A percentile compares a stretch with the other conserved stretches of the same genome.
Evolutionary conservation across 2,329 filamentous ascomycete species (phyloP).

Genomic region (Pseudogymnoascus sp.): DNA sequence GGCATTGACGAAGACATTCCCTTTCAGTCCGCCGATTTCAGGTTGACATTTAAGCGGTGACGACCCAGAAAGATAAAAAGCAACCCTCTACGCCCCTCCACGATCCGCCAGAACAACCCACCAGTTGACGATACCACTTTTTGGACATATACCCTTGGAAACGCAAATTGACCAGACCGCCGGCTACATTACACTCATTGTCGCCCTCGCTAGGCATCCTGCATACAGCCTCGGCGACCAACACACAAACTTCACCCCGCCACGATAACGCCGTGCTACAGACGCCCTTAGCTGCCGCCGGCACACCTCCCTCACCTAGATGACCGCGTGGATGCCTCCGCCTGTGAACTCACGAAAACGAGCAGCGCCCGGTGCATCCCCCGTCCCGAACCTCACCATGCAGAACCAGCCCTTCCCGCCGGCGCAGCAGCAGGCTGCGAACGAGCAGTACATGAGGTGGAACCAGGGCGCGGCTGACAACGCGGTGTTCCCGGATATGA

Average conservation of each 20-base stretch:
- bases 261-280: constrained; percentile 1
- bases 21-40: constrained; percentile 19
- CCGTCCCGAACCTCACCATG: constrained; percentile 46
- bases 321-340: constrained; percentile 24
- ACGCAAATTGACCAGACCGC: constrained; percentile 11
- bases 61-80: not conserved
- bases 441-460: constrained; percentile 48
- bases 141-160: not conserved
- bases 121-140: constrained; percentile 12
- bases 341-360: constrained; percentile 56
- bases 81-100: constrained; percentile 8
- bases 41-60: constrained; percentile 9
- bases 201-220: constrained; percentile 22
- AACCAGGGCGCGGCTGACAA: constrained; percentile 30
- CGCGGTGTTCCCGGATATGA: constrained; percentile 27
- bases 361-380: constrained; percentile 61
- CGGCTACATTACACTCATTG: constrained; percentile 11
- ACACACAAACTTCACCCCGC: constrained; percentile 7
- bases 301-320: constrained; percentile 15
- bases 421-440: constrained; percentile 33
- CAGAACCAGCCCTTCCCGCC: constrained; percentile 41
- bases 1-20: constrained; percentile 17
- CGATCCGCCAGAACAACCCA: constrained; percentile 11
- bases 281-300: constrained; percentile 13
- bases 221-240: constrained; percentile 23